Evolutionary conservation across 345 rosid genomes (phyloP).

Genomic region (Populus tremula): DNA sequence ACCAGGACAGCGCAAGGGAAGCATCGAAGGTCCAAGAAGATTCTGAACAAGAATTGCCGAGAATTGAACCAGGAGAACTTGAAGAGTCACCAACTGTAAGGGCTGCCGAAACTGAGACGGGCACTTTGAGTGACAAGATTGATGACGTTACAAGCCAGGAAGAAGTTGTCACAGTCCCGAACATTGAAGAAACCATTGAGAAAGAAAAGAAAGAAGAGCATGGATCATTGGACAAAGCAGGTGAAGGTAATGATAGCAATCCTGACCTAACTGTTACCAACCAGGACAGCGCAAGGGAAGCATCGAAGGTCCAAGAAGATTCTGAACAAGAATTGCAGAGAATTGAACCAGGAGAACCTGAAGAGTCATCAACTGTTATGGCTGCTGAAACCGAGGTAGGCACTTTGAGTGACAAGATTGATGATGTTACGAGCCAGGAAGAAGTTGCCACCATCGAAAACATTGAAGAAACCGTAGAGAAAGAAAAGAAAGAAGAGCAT

Average conservation of each 20-base stretch:
- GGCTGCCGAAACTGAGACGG: conserved; percentile 4
- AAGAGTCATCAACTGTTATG: background rate
- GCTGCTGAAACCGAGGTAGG: background rate
- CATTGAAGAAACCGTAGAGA: conserved; percentile 1
- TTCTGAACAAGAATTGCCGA: too few species aligned
- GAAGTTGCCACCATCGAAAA: conserved; percentile 7
- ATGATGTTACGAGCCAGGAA: background rate
- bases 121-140: background rate
- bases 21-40: too few species aligned
- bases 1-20: background rate
- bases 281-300: background rate
- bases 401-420: background rate
- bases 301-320: background rate
- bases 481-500: background rate
- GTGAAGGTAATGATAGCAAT: background rate
- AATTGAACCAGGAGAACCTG: conserved; percentile 5
- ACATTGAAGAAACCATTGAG: conserved; percentile 5
- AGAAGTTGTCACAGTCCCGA: conserved; percentile 9
- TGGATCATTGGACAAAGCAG: background rate
- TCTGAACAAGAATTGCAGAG: background rate
- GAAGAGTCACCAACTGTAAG: background rate
- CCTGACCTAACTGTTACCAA: background rate
- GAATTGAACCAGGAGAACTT: conserved; percentile 6
- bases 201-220: background rate
- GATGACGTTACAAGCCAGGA: background rate